Conservation (phyloP, 805 yeast genomes). For the Debaryomyces castellii region DNA sequence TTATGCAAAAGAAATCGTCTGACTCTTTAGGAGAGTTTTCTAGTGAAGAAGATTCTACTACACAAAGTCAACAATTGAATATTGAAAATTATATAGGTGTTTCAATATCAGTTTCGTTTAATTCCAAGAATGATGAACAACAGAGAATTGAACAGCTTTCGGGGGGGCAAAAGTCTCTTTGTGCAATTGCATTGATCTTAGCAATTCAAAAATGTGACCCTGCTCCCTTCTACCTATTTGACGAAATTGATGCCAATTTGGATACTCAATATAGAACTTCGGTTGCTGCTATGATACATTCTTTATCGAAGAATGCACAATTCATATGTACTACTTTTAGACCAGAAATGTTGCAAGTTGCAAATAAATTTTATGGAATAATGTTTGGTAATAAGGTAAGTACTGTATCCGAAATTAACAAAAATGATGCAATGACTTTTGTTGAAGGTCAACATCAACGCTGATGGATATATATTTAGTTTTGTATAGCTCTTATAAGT, state of each 20-base stretch:
- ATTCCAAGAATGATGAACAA: constrained; percentile 81
- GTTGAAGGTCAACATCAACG: constrained; percentile 62
- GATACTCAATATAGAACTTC: constrained; percentile 90
- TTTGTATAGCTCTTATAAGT: not conserved
- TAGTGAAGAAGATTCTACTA: constrained; percentile 15
- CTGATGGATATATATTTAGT: not conserved
- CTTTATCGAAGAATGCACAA: constrained; percentile 70
- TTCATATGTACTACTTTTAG: constrained; percentile 96
- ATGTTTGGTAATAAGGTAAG: constrained; percentile 81
- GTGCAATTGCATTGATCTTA: constrained; percentile 89
- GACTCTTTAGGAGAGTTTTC: constrained; percentile 12
- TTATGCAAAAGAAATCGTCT: constrained; percentile 52
- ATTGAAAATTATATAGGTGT: constrained; percentile 75
- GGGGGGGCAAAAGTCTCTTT: constrained; percentile 96
- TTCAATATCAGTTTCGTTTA: constrained; percentile 84
- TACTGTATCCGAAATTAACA: constrained; percentile 66
- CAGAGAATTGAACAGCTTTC: constrained; percentile 86
- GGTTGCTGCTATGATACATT: constrained; percentile 73
- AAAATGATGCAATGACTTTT: constrained; percentile 76
- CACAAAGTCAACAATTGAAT: constrained; percentile 8
- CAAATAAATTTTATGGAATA: constrained; percentile 87
- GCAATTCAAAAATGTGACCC: constrained; percentile 96
- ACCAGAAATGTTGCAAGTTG: constrained; percentile 85
- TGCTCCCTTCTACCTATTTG: constrained; percentile 94
- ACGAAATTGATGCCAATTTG: constrained; percentile 94